A percentile compares a stretch with the other conserved stretches of the same genome.
Evolutionary conservation across 1,139 yeast genomes (phyloP).

Genomic region (Arxiozyma telluris): DNA sequence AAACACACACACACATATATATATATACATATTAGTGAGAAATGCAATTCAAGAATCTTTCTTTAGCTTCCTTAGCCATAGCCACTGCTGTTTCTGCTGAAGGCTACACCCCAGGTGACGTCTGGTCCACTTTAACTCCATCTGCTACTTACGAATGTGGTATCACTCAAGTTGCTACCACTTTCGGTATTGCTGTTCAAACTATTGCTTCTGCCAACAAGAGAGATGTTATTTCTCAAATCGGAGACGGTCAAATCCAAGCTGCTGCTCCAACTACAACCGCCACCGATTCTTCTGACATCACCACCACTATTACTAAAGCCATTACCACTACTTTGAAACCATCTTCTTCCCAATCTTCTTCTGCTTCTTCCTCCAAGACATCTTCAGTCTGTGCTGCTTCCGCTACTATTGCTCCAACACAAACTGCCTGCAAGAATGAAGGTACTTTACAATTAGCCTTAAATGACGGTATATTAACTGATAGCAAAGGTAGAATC

Average conservation of each 20-base stretch:
- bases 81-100: slow-evolving; percentile 45
- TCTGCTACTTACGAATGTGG: slow-evolving; percentile 49
- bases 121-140: slow-evolving; percentile 70
- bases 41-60: slow-evolving; percentile 31
- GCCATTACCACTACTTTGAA: slow-evolving; percentile 54
- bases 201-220: slow-evolving; percentile 32
- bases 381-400: slow-evolving; percentile 25
- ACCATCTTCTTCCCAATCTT: too few relatives aligned
- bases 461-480: slow-evolving; percentile 47
- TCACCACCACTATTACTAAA: slow-evolving; percentile 7
- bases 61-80: slow-evolving; percentile 31
- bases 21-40: background rate
- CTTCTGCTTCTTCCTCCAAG: slow-evolving; percentile 13
- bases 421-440: slow-evolving; percentile 37
- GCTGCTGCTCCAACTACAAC: slow-evolving; percentile 24
- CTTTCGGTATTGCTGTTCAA: slow-evolving; percentile 64
- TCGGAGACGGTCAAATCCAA: slow-evolving; percentile 9
- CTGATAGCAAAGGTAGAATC: slow-evolving; percentile 59
- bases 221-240: slow-evolving; percentile 7
- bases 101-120: slow-evolving; percentile 59
- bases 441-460: slow-evolving; percentile 47
- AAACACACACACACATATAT: too few relatives aligned
- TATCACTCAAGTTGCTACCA: slow-evolving; percentile 46
- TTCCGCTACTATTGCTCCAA: slow-evolving; percentile 12
- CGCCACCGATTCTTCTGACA: slow-evolving; percentile 18